A percentile compares a stretch with the other conserved stretches of the same genome.
These are phyloP conservation scores for Zasmidium cellare DNA, from an alignment of 2,329 filamentous ascomycete species.

Conservation along the genomic window DNA sequence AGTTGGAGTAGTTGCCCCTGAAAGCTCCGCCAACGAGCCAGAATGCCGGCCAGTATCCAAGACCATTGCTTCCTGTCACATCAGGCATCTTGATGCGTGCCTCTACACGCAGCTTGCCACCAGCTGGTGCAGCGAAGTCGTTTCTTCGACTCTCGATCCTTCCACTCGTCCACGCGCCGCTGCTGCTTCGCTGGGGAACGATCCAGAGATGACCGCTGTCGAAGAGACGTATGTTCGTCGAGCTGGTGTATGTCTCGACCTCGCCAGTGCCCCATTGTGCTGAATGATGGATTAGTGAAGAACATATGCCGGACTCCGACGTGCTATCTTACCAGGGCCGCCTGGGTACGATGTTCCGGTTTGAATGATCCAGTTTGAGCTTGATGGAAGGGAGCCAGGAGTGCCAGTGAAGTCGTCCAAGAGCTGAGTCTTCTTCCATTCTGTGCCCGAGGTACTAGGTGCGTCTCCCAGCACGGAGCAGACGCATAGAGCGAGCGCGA, in stretches of 20 bases:
- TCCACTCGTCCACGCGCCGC: conserved; percentile 22
- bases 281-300: conserved; percentile 21
- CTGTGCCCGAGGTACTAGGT: conserved; percentile 11
- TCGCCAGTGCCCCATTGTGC: conserved; percentile 53
- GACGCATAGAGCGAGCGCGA: conserved; percentile 15
- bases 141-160: conserved; percentile 23
- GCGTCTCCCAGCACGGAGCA: conserved; percentile 16
- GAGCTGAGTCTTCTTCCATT: conserved; percentile 24
- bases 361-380: conserved; percentile 47
- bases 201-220: conserved; percentile 41
- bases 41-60: conserved; percentile 28
- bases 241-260: conserved; percentile 48
- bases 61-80: conserved; percentile 17
- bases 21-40: conserved; percentile 25
- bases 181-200: conserved; percentile 31
- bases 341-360: conserved; percentile 50
- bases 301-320: no score
- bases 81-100: conserved; percentile 19
- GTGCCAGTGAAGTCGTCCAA: conserved; percentile 40
- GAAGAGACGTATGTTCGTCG: conserved; percentile 42
- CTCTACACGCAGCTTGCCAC: conserved; percentile 27
- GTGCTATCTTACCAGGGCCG: conserved; percentile 33
- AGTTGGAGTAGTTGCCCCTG: conserved; percentile 25
- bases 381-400: conserved; percentile 36
- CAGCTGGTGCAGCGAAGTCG: conserved; percentile 26